phyloP scores from a whole-genome alignment of 768 basidiomycete species.

The Coprinopsis marcescibilis region DNA sequence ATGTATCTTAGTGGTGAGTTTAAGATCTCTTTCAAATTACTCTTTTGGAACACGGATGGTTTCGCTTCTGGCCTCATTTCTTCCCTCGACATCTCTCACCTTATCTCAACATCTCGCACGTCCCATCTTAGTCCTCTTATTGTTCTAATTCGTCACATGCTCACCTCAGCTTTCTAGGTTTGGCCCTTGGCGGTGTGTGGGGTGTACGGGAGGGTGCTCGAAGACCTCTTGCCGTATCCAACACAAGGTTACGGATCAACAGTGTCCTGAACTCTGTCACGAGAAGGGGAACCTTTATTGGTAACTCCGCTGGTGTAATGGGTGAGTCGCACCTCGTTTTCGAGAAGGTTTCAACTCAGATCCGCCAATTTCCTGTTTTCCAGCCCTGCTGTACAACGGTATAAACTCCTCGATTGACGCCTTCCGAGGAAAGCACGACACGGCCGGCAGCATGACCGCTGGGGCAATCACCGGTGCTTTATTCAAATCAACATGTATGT shows the following conservation, averaged over 20 bases:
- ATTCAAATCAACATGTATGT: conserved; percentile 90
- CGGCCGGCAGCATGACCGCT: conserved; percentile 85
- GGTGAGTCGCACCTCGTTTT: conserved; percentile 55
- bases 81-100: conserved; percentile 53
- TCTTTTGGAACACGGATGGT: conserved; percentile 40
- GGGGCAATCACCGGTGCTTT: conserved; percentile 86
- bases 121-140: conserved; percentile 66
- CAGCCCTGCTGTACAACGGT: conserved; percentile 94
- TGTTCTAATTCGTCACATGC: conserved; percentile 79
- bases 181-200: conserved; percentile 93
- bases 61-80: conserved; percentile 47
- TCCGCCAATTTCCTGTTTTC: conserved; percentile 34
- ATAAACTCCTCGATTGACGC: conserved; percentile 93
- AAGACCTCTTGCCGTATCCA: conserved; percentile 82
- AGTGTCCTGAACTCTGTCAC: conserved; percentile 96
- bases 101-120: conserved; percentile 56
- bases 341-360: conserved; percentile 23
- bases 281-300: conserved; percentile 93
- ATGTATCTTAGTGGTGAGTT: conserved; percentile 95
- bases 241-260: conserved; percentile 88
- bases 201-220: conserved; percentile 91
- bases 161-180: conserved; percentile 69
- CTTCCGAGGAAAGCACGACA: conserved; percentile 87
- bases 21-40: conserved; percentile 57
- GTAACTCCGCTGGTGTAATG: conserved; percentile 95